Conservation (phyloP, 2,329 filamentous ascomycete genomes). For the Fonsecaea pedrosoi region DNA sequence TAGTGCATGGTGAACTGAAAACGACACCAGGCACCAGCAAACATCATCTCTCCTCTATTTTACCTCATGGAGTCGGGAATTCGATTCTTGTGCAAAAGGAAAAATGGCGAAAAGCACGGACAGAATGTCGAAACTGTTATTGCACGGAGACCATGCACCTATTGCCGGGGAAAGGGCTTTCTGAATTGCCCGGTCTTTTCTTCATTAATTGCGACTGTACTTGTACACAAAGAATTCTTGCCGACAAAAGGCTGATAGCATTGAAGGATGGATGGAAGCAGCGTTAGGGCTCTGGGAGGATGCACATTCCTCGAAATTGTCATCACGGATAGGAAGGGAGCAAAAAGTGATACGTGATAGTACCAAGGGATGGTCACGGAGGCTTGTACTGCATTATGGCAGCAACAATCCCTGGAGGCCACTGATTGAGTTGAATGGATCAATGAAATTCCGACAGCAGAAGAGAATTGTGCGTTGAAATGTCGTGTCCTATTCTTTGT, state of each 20-base stretch:
- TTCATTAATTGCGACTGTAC: conserved; percentile 31
- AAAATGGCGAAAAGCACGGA: conserved; percentile 31
- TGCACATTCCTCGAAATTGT: conserved; percentile 12
- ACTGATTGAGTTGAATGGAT: conserved; percentile 6
- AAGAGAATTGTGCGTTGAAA: neutral
- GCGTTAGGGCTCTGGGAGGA: conserved; percentile 10
- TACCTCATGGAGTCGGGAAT: conserved; percentile 31
- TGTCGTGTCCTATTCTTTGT: neutral
- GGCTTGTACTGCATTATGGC: neutral
- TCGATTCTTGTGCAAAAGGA: conserved; percentile 24
- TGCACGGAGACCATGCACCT: conserved; percentile 17
- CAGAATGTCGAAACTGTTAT: conserved; percentile 25
- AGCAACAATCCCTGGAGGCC: neutral
- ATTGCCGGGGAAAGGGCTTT: conserved; percentile 24
- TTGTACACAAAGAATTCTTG: conserved; percentile 31
- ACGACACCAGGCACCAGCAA: conserved; percentile 1
- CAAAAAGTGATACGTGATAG: conserved; percentile 23
- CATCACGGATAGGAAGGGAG: conserved; percentile 22
- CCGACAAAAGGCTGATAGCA: conserved; percentile 6
- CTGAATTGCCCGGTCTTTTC: conserved; percentile 21
- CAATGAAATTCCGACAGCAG: conserved; percentile 2
- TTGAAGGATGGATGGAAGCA: conserved; percentile 6
- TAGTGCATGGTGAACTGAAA: conserved; percentile 17
- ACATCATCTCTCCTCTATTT: conserved; percentile 29
- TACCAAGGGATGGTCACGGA: conserved; percentile 1